These are phyloP conservation scores for Graphilbum sp. DNA, from an alignment of 2,329 filamentous ascomycete genomes.

Conservation along the genomic window DNA sequence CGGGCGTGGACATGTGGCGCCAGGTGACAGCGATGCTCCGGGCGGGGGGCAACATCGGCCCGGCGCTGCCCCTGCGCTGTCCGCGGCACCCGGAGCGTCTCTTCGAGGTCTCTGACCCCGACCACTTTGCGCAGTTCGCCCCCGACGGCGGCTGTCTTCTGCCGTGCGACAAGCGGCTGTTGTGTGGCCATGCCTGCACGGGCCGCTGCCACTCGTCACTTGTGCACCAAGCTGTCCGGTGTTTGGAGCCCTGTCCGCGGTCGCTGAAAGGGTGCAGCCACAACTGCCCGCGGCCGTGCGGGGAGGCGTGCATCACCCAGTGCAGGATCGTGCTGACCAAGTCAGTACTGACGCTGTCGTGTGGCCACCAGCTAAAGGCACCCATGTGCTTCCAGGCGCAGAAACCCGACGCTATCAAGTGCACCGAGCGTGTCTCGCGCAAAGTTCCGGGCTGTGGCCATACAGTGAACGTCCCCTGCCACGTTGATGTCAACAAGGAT, in stretches of 20 bases:
- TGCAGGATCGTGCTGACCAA: constrained; percentile 19
- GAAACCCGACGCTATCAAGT: constrained; percentile 30
- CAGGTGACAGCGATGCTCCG: constrained; percentile 37
- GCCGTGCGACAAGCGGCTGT: constrained; percentile 30
- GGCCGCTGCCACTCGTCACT: constrained; percentile 29
- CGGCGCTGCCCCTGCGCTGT: constrained; percentile 36
- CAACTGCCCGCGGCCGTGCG: constrained; percentile 24
- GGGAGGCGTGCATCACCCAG: constrained; percentile 21
- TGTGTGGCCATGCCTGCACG: constrained; percentile 31
- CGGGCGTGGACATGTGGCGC: constrained; percentile 44
- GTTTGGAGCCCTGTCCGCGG: constrained; percentile 26
- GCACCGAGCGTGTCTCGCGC: constrained; percentile 27
- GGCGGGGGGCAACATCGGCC: constrained; percentile 28
- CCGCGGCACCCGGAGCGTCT: constrained; percentile 38
- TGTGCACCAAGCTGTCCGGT: constrained; percentile 29
- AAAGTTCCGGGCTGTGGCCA: constrained; percentile 40
- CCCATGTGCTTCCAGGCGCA: constrained; percentile 27
- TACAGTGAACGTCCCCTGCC: constrained; percentile 30
- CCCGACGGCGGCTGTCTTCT: constrained; percentile 47
- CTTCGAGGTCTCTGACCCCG: constrained; percentile 33
- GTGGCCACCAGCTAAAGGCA: constrained; percentile 22
- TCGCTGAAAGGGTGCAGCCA: constrained; percentile 26
- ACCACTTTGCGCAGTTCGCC: constrained; percentile 37
- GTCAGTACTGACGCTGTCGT: constrained; percentile 22
- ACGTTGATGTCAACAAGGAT: constrained; percentile 21